These are phyloP conservation scores for Haematococcus lacustris DNA, from an alignment of 139 green algal genomes.

Conservation along the genomic window DNA sequence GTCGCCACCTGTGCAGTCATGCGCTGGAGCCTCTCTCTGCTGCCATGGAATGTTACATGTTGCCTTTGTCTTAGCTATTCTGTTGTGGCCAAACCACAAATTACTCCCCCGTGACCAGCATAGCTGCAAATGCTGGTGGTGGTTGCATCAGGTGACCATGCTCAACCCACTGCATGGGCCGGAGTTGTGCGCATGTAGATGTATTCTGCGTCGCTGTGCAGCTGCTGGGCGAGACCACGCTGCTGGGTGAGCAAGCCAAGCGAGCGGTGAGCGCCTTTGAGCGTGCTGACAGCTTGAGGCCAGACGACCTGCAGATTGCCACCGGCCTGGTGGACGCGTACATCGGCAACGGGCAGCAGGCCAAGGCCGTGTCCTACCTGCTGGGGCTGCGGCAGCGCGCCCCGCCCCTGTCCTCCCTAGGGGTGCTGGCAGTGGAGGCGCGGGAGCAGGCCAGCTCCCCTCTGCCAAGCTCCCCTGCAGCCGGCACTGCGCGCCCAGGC, in stretches of 20 bases:
- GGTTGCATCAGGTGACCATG: no score
- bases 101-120: no score
- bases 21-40: no score
- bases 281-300: slow-evolving; percentile 25
- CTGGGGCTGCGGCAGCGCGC: slow-evolving; percentile 1
- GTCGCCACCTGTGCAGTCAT: no score
- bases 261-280: slow-evolving; percentile 38
- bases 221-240: slow-evolving; percentile 34
- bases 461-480: background rate
- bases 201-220: no score
- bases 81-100: no score
- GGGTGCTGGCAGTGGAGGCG: background rate
- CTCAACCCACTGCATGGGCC: no score
- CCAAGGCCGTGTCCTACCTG: slow-evolving; percentile 28
- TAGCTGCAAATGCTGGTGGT: no score
- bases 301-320: slow-evolving; percentile 19
- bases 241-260: slow-evolving; percentile 30
- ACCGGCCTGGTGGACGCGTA: slow-evolving; percentile 44
- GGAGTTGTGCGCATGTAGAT: no score
- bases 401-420: background rate
- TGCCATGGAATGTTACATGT: no score
- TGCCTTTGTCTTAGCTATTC: no score
- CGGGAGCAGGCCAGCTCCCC: background rate
- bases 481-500: background rate
- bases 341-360: slow-evolving; percentile 37